Evolutionary conservation across 257 asterid species (phyloP).

Genomic region (Avicennia marina): DNA sequence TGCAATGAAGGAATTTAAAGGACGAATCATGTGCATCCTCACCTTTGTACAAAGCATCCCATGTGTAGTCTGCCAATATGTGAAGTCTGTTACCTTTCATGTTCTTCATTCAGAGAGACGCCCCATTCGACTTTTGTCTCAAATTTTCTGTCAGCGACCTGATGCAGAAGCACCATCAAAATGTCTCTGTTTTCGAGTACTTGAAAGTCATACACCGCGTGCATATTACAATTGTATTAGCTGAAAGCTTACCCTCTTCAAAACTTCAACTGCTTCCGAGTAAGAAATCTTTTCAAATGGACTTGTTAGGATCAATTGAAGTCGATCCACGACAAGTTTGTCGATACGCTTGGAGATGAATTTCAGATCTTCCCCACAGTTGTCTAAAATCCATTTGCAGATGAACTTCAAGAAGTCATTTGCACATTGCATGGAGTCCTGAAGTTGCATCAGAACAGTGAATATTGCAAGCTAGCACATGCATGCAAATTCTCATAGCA

Average conservation of each 20-base stretch:
- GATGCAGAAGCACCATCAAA: conserved; percentile 19
- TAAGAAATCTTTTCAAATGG: conserved; percentile 60
- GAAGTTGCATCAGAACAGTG: conserved; percentile 16
- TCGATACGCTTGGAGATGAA: conserved; percentile 66
- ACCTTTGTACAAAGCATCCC: not conserved
- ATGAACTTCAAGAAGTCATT: conserved; percentile 61
- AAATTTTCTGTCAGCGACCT: conserved; percentile 41
- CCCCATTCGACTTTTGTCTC: conserved; percentile 61
- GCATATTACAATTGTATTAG: not conserved
- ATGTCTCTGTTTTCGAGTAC: not conserved
- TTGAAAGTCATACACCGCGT: too few relatives aligned
- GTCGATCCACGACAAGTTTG: conserved; percentile 45
- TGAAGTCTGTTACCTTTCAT: conserved; percentile 46
- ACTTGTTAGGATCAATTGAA: conserved; percentile 28
- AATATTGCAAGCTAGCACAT: too few relatives aligned
- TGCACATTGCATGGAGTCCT: conserved; percentile 87
- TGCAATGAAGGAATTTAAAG: conserved; percentile 24
- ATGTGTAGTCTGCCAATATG: not conserved
- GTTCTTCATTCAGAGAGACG: conserved; percentile 64
- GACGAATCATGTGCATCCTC: not conserved
- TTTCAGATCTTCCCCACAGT: conserved; percentile 58
- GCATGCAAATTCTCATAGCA: too few relatives aligned
- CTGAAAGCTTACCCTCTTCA: conserved; percentile 46
- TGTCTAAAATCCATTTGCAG: conserved; percentile 54
- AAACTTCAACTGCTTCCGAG: conserved; percentile 53